Base-by-base conservation (phyloP, 345 rosid species). In the Aegle marmelos region DNA sequence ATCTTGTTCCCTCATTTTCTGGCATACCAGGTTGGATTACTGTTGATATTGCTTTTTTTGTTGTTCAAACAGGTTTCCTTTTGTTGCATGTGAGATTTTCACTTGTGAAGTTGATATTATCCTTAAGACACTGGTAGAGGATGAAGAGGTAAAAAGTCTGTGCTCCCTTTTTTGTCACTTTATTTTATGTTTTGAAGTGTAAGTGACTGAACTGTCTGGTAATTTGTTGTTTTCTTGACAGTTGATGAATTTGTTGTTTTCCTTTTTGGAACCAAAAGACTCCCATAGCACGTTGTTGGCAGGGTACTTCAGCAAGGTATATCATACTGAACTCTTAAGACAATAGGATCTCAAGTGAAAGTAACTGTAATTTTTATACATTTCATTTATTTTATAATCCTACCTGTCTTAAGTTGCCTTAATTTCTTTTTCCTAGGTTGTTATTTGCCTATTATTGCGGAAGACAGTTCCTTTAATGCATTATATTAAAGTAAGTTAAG, bases 251-350 rank as follows among this genome's bases (percentile, higher is more conserved):
- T 85, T 95, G 81, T 82, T 95, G 75, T 93, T 93, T 83, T 95
- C 98, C 73, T 95, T 90, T 83, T 79, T 95, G 90, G 89, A 89
- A 78, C 85, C 95, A 9, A 86, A 84, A 24, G 87, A 90, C 79
- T 73, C 88, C 37, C 94, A 90, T 82, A 86, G 89, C 78, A 82
- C 94, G 53, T 76, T 86, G 75, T 87, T 93, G 78, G 97, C 97
- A 45, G 98, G 98, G 37, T 95, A 95, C 85, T 95, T 95, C 78
- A 91, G 98, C 86, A 95, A 95, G 98, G 98, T 95, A 85, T 81
- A 36, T 31, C 25, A 62, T 78, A 37, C 50, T 78, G 63, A 82
- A 70, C 68, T 72, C 76, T 54, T 25, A 16, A 48, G 45, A 31
- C 37, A 72, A 56, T 27, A 33, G 50, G 22, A 62, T 75, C 60